These are phyloP conservation scores for Chenopodium suecicum DNA, from an alignment of 148 eudicot species.

Conservation along the genomic window DNA sequence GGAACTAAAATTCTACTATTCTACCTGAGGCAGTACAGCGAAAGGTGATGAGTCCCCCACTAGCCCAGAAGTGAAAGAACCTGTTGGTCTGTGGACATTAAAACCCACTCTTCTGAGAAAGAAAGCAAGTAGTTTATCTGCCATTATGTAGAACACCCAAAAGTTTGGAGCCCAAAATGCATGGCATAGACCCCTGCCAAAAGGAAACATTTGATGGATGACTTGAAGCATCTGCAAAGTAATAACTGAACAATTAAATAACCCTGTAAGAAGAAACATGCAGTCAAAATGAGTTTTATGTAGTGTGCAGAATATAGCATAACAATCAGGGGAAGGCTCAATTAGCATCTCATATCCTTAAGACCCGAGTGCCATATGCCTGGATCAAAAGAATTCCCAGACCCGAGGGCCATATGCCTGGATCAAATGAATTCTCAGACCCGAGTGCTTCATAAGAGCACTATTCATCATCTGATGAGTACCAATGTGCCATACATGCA, in stretches of 20 bases:
- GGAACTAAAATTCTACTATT: not conserved
- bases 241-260: constrained; percentile 31
- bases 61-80: constrained; percentile 94
- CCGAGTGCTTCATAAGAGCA: not conserved
- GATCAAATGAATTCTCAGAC: not conserved
- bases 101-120: constrained; percentile 62
- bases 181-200: constrained; percentile 99
- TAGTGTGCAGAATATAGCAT: not conserved
- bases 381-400: too few species aligned
- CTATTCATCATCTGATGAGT: not conserved
- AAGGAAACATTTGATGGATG: constrained; percentile 91
- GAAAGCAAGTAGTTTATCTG: constrained; percentile 69
- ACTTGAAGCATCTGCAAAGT: constrained; percentile 88
- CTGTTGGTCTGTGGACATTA: constrained; percentile 58
- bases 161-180: constrained; percentile 99
- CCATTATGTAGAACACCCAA: constrained; percentile 89
- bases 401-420: not conserved
- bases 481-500: not conserved
- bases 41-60: constrained; percentile 98
- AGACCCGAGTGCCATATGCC: too few species aligned
- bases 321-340: not conserved
- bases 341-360: not conserved
- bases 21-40: constrained; percentile 79
- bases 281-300: constrained; percentile 13
- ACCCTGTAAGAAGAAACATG: constrained; percentile 7